Evolutionary conservation across 1,284 basidiomycete species (phyloP).

Genomic region (Tranzscheliella williamsii): DNA sequence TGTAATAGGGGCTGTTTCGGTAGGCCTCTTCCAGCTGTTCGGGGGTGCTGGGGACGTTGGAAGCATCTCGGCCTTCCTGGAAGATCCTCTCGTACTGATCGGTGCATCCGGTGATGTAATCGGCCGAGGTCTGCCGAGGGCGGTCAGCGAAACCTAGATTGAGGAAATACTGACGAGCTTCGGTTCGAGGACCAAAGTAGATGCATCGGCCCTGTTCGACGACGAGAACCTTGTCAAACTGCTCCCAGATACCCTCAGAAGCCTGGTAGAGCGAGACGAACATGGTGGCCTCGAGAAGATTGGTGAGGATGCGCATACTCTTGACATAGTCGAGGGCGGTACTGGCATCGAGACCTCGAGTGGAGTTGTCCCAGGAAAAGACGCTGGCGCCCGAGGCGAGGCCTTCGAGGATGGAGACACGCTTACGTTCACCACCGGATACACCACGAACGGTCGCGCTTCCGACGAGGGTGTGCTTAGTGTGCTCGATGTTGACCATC

Average conservation of each 20-base stretch:
- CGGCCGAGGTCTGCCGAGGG: conserved; percentile 71
- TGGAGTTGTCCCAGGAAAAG: conserved; percentile 72
- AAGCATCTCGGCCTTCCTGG: conserved; percentile 70
- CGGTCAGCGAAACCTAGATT: conserved; percentile 60
- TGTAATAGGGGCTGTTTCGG: conserved; percentile 66
- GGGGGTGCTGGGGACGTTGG: conserved; percentile 74
- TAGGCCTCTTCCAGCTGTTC: conserved; percentile 74
- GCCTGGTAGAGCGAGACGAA: conserved; percentile 80
- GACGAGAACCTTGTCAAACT: conserved; percentile 66
- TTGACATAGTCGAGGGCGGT: conserved; percentile 80
- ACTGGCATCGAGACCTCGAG: conserved; percentile 77
- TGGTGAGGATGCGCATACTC: conserved; percentile 75
- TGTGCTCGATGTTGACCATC: conserved; percentile 76
- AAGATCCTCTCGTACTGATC: conserved; percentile 63
- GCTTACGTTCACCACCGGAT: conserved; percentile 66
- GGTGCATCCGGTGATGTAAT: conserved; percentile 52
- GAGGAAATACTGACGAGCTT: conserved; percentile 52
- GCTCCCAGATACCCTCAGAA: conserved; percentile 62
- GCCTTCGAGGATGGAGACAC: conserved; percentile 75
- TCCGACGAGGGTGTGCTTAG: conserved; percentile 73
- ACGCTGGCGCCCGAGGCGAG: conserved; percentile 67
- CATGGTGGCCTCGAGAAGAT: conserved; percentile 74
- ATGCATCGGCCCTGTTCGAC: conserved; percentile 56
- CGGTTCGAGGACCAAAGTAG: conserved; percentile 52
- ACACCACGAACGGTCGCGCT: conserved; percentile 77